A percentile compares a stretch with the other conserved stretches of the same genome.
Evolutionary conservation across 495 filamentous ascomycete species (phyloP).

Genomic region (Bryoglossum gracile): DNA sequence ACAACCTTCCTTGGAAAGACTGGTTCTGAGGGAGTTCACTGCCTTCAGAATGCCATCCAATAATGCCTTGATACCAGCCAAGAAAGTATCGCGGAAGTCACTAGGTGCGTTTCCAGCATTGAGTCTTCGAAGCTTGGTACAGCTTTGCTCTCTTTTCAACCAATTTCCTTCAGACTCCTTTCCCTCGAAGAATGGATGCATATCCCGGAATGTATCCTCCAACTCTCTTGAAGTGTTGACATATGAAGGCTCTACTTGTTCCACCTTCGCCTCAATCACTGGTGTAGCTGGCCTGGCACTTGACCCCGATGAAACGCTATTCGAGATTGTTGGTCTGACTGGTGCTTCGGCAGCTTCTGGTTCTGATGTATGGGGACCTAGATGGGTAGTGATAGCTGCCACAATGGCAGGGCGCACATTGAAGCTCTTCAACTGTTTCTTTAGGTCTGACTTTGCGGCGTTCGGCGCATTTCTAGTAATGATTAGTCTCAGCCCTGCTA

Average conservation of each 20-base stretch:
- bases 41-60: constrained; percentile 89
- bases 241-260: constrained; percentile 69
- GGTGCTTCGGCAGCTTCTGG: constrained; percentile 35
- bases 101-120: constrained; percentile 76
- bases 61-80: constrained; percentile 61
- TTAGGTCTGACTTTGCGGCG: constrained; percentile 78
- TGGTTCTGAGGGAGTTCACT: constrained; percentile 79
- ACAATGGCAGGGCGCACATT: constrained; percentile 81
- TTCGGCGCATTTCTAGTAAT: constrained; percentile 61
- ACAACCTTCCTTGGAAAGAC: constrained; percentile 77
- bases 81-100: constrained; percentile 62
- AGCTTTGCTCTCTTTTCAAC: constrained; percentile 72
- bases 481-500: constrained; percentile 4
- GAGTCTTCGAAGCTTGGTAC: constrained; percentile 66
- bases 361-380: constrained; percentile 50
- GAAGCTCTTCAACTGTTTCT: constrained; percentile 68
- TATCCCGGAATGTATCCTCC: constrained; percentile 73
- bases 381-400: constrained; percentile 63
- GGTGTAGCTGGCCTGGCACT: constrained; percentile 43
- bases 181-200: constrained; percentile 78
- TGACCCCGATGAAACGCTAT: constrained; percentile 42
- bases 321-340: constrained; percentile 36
- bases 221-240: constrained; percentile 75
- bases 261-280: constrained; percentile 49
- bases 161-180: constrained; percentile 89